Conservation (phyloP, 1,284 basidiomycete genomes). For the Tilletia setariae region DNA sequence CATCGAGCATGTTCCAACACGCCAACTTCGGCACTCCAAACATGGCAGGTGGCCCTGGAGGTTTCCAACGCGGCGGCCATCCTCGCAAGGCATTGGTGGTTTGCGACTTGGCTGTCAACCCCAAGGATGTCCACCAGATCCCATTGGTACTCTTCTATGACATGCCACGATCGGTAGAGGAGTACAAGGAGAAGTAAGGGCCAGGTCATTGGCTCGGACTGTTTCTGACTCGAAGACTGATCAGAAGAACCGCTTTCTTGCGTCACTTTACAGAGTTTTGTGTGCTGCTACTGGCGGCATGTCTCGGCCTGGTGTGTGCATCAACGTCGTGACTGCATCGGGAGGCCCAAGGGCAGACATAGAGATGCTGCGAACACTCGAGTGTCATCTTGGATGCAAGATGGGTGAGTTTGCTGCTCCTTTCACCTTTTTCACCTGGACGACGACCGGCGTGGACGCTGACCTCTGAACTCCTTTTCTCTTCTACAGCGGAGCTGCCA, state of each 20-base stretch:
- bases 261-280: constrained; percentile 57
- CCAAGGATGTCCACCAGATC: constrained; percentile 80
- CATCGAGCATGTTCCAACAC: constrained; percentile 39
- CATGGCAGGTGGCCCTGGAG: constrained; percentile 59
- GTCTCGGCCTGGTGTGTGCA: constrained; percentile 77
- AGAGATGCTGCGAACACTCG: constrained; percentile 93
- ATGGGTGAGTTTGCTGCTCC: constrained; percentile 32
- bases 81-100: constrained; percentile 70
- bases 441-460: too few species aligned
- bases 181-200: constrained; percentile 73
- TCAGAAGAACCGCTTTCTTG: neutral
- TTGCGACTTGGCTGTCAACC: constrained; percentile 84
- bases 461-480: neutral
- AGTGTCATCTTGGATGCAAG: constrained; percentile 63
- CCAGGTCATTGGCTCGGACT: too few species aligned
- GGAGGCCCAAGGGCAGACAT: constrained; percentile 73
- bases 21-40: constrained; percentile 60
- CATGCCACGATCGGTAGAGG: constrained; percentile 88
- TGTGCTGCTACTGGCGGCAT: constrained; percentile 71
- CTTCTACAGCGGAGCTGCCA: constrained; percentile 24
- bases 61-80: constrained; percentile 22
- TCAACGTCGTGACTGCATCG: constrained; percentile 93
- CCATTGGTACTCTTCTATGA: constrained; percentile 78
- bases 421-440: neutral
- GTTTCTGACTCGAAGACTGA: too few species aligned